Evolutionary conservation across 2,329 filamentous ascomycete genomes (phyloP), one percentile per base, ranked within the genome.

Genomic region (Fusarium napiforme): DNA sequence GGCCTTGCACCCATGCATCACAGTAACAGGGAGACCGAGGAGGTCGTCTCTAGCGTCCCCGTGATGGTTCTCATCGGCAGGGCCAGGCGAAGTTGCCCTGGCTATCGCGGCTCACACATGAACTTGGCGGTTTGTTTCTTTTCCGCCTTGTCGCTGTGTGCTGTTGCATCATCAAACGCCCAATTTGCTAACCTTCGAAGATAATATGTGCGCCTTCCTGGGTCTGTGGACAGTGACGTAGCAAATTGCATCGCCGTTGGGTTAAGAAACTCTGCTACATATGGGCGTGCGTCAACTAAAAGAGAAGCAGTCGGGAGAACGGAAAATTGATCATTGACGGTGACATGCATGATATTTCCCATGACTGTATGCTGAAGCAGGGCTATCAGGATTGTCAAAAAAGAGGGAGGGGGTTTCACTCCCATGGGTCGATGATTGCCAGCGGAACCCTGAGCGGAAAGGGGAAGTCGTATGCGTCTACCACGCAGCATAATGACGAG

Each of bases 81-180:
- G 64, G 49, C 67, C 70, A 65, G 64, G 46, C 60, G 50, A 69
- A 43, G 61, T 42, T 60, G 56, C 32, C 28, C 64, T 74, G 76
- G 76, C 69, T 78, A 78, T 76, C 75, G 76, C 76, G 76, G 76
- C 76, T 78, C 73, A 61, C 63, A 66, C 74, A 72, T 64, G 64
- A 53, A 59, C 75, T 75, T 58, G 72, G 69, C 68, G 46, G 52
- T 60, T 57, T 63, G 58, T 66, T 63, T 66, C 66, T 71, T 69
- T 70, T 67, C 71, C 58, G 60, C 66, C 57, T 64, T 46, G 40
- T 55, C 46, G 59, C 28, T 32, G 49, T 53, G 42, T 28, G 46
- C 63, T 58, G 66, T 63, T 66, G 60, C 61, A 58, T 63, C 43
- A 62, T 61, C 60, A 65, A 75, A 61, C 62, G 50, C 60, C 66